A percentile compares a stretch with the other conserved stretches of the same genome.
phyloP scores from a whole-genome alignment of 148 eudicot species.

The Bassia scoparia region DNA sequence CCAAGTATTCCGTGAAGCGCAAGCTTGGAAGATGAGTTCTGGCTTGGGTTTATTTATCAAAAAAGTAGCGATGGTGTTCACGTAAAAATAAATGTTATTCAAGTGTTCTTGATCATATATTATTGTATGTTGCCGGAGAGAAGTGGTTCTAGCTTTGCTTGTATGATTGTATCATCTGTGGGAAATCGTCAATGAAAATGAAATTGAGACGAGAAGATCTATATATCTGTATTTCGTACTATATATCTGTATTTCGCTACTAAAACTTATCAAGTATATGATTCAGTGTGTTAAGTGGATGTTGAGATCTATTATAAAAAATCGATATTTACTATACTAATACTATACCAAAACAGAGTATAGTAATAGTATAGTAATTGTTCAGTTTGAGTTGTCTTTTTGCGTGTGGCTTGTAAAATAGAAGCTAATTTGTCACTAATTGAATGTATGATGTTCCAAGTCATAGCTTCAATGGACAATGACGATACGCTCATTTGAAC shows the following conservation, averaged over 20 bases:
- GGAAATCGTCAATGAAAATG: background rate
- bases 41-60: slow-evolving; percentile 33
- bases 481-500: no score
- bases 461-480: no score
- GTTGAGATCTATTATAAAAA: no score
- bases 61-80: slow-evolving; percentile 36
- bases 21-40: slow-evolving; percentile 57
- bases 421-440: no score
- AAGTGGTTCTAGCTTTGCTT: slow-evolving; percentile 24
- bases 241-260: slow-evolving; percentile 7
- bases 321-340: no score
- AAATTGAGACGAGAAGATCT: slow-evolving; percentile 5
- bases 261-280: background rate
- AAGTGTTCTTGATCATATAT: slow-evolving; percentile 18
- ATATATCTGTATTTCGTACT: slow-evolving; percentile 19
- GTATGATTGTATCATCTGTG: slow-evolving; percentile 16
- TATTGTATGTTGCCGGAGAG: slow-evolving; percentile 16
- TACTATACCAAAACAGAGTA: no score
- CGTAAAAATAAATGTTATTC: slow-evolving; percentile 28
- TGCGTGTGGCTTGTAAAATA: no score
- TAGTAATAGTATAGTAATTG: no score
- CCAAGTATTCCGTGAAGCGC: slow-evolving; percentile 51
- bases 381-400: no score
- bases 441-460: no score
- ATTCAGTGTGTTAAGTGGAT: slow-evolving; percentile 14